Conservation (phyloP, 2,329 filamentous ascomycete genomes). For the Colletotrichum tofieldiae region DNA sequence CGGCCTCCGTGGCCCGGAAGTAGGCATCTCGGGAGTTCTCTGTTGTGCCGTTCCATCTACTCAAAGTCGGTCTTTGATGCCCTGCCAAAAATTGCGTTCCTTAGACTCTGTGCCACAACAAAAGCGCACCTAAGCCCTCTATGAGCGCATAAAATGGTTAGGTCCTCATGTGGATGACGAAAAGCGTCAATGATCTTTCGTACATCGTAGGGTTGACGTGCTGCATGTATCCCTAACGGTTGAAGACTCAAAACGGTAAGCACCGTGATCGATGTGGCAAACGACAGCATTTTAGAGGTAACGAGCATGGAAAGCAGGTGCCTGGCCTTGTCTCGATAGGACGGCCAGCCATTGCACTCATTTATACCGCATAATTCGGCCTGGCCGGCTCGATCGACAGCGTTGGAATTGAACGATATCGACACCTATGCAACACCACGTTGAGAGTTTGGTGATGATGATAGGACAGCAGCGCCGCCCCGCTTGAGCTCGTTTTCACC, state of each 20-base stretch:
- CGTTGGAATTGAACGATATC: no score
- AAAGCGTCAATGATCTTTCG: slow-evolving; percentile 19
- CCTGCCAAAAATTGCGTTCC: no score
- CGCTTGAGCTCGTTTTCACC: no score
- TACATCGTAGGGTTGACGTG: slow-evolving; percentile 21
- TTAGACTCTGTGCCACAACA: no score
- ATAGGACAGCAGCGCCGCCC: not conserved
- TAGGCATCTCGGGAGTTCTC: slow-evolving; percentile 17
- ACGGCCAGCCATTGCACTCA: not conserved
- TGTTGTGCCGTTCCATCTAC: slow-evolving; percentile 12
- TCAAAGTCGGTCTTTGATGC: not conserved
- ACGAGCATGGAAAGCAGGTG: not conserved
- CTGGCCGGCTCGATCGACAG: not conserved
- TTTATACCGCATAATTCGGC: not conserved
- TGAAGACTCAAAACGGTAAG: not conserved
- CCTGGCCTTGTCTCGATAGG: not conserved
- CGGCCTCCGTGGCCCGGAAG: slow-evolving; percentile 11
- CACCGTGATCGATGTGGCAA: not conserved
- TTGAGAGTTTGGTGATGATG: not conserved
- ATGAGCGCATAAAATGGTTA: slow-evolving; percentile 16
- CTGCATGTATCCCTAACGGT: not conserved
- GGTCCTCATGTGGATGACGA: slow-evolving; percentile 10
- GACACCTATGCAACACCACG: not conserved
- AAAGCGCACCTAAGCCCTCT: not conserved
- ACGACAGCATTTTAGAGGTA: not conserved